phyloP scores from a whole-genome alignment of 176 grass and related monocot genomes.

The Themeda triandra region DNA sequence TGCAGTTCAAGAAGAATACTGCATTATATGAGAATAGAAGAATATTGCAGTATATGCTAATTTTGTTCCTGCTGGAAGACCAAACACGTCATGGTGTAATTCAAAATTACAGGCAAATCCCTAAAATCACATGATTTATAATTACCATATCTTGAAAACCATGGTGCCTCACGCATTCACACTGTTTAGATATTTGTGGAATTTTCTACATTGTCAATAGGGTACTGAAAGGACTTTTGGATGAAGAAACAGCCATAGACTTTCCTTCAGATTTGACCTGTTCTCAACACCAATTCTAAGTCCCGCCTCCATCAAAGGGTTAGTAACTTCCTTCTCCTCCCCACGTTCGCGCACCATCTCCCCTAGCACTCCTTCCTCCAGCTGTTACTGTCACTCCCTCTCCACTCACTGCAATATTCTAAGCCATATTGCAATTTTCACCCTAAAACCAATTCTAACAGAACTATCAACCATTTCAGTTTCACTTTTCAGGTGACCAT shows the following conservation, averaged over 20 bases:
- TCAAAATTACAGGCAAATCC: not conserved
- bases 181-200: not conserved
- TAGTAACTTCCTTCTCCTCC: too few species aligned
- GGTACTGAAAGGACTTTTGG: not conserved
- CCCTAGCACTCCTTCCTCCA: too few species aligned
- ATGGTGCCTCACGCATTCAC: not conserved
- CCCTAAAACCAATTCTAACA: not conserved
- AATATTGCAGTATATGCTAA: too few species aligned
- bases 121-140: not conserved
- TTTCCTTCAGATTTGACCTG: not conserved
- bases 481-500: not conserved
- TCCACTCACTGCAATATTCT: too few species aligned
- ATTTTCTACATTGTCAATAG: not conserved
- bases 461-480: not conserved
- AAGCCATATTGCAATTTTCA: slow-evolving; percentile 17
- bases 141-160: not conserved
- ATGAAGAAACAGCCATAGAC: not conserved
- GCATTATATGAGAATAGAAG: too few species aligned
- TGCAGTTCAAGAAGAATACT: too few species aligned
- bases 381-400: too few species aligned
- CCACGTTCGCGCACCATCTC: too few species aligned
- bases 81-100: not conserved
- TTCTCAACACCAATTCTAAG: not conserved
- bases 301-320: too few species aligned
- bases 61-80: not conserved